phyloP scores from a whole-genome alignment of 352 stramenopile genomes.

The Phytophthora parvispora region DNA sequence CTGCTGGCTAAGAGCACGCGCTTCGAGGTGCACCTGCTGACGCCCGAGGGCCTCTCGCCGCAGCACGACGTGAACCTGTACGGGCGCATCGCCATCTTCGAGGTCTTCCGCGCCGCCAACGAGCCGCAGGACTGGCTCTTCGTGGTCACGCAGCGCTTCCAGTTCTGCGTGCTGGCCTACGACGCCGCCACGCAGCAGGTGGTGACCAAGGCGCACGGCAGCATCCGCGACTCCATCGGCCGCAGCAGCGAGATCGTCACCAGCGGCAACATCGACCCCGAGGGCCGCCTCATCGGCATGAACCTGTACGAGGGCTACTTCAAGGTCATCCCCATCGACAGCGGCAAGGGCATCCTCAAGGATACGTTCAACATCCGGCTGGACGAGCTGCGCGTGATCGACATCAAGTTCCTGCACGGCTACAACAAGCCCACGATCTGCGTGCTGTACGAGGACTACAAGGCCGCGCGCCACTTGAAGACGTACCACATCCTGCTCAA shows the following conservation, averaged over 20 bases:
- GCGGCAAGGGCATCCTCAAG: constrained; percentile 75
- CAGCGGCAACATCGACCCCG: constrained; percentile 90
- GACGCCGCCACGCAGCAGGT: constrained; percentile 74
- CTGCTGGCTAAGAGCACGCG: constrained; percentile 90
- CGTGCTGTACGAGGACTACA: constrained; percentile 94
- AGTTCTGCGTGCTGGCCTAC: constrained; percentile 93
- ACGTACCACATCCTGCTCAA: constrained; percentile 93
- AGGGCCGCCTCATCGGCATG: constrained; percentile 90
- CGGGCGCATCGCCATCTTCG: constrained; percentile 90
- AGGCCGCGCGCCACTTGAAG: constrained; percentile 91
- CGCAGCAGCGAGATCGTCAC: constrained; percentile 92
- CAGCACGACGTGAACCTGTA: constrained; percentile 91
- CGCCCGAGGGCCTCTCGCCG: constrained; percentile 86
- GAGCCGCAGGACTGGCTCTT: constrained; percentile 91
- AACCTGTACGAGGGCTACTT: constrained; percentile 94
- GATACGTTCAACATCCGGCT: constrained; percentile 95
- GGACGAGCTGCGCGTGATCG: constrained; percentile 94
- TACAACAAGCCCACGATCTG: constrained; percentile 92
- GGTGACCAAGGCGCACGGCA: constrained; percentile 89
- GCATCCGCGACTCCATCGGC: constrained; percentile 88
- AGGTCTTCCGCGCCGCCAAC: constrained; percentile 80
- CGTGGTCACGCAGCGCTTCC: constrained; percentile 90
- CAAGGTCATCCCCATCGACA: constrained; percentile 92
- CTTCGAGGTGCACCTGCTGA: constrained; percentile 92
- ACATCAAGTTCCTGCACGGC: constrained; percentile 95